Conservation (phyloP, 768 basidiomycete species). For the Hebeloma cylindrosporum region DNA sequence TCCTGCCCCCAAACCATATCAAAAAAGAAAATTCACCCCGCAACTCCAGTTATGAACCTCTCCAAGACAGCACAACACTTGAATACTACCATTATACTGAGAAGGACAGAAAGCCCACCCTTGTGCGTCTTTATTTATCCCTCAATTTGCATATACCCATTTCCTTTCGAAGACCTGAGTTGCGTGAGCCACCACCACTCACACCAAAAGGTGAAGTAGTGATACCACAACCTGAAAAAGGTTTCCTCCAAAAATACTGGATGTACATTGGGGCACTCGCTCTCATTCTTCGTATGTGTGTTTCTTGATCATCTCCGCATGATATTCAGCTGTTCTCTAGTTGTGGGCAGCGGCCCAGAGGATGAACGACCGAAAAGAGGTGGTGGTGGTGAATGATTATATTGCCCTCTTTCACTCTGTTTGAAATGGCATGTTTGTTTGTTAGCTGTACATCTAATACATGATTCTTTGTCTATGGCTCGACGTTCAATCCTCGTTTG, state of each 20-base stretch:
- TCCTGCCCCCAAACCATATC: conserved; percentile 49
- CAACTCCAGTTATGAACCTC: conserved; percentile 23
- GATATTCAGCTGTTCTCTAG: conserved; percentile 16
- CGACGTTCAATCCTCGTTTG: conserved; percentile 46
- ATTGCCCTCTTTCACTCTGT: not conserved
- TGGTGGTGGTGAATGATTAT: conserved; percentile 6
- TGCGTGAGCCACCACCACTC: conserved; percentile 66
- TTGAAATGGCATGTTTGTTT: conserved; percentile 3
- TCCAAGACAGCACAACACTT: conserved; percentile 29
- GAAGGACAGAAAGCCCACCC: conserved; percentile 50
- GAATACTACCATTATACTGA: conserved; percentile 55
- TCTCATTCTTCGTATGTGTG: conserved; percentile 58
- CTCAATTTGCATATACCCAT: not conserved
- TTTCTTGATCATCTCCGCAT: not conserved
- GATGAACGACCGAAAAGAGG: conserved; percentile 36
- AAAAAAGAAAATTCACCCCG: conserved; percentile 19
- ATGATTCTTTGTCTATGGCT: conserved; percentile 12
- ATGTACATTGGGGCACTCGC: conserved; percentile 67
- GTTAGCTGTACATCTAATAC: conserved; percentile 22
- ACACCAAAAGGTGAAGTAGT: conserved; percentile 66
- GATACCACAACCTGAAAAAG: conserved; percentile 62
- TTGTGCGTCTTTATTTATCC: conserved; percentile 44
- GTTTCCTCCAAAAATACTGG: conserved; percentile 91
- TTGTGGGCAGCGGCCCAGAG: conserved; percentile 38
- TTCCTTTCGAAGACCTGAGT: conserved; percentile 53